phyloP scores from a whole-genome alignment of 1,284 basidiomycete genomes.

The Ceratobasidium sp. region DNA sequence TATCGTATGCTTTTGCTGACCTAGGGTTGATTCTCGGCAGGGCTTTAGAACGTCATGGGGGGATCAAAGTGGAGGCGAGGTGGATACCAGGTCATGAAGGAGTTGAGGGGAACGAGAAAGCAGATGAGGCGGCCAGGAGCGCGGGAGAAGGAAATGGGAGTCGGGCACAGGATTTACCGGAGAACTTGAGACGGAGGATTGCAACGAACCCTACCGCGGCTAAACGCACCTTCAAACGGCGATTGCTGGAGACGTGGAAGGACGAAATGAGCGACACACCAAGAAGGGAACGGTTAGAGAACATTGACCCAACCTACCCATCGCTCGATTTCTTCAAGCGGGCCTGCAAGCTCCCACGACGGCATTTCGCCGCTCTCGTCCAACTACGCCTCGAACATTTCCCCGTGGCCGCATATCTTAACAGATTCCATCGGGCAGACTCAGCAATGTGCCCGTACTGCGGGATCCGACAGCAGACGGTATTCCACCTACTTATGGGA shows the following conservation, averaged over 20 bases:
- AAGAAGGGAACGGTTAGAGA: no score
- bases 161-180: background rate
- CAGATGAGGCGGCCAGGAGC: conserved; percentile 27
- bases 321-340: background rate
- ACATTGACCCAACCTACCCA: background rate
- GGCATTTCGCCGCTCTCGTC: background rate
- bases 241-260: background rate
- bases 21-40: background rate
- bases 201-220: conserved; percentile 24
- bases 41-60: background rate
- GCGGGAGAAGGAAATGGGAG: conserved; percentile 10
- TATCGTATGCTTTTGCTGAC: conserved; percentile 17
- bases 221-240: background rate
- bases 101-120: conserved; percentile 33
- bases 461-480: background rate
- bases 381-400: conserved; percentile 12
- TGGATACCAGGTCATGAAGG: conserved; percentile 38
- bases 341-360: background rate
- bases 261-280: background rate
- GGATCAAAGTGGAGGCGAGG: background rate
- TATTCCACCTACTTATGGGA: conserved; percentile 1
- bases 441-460: conserved; percentile 12
- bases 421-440: background rate
- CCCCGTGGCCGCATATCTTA: background rate
- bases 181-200: background rate